Evolutionary conservation across 2,329 filamentous ascomycete species (phyloP), one percentile per base, ranked within the genome.

Genomic region (Trichoderma koningiopsis): DNA sequence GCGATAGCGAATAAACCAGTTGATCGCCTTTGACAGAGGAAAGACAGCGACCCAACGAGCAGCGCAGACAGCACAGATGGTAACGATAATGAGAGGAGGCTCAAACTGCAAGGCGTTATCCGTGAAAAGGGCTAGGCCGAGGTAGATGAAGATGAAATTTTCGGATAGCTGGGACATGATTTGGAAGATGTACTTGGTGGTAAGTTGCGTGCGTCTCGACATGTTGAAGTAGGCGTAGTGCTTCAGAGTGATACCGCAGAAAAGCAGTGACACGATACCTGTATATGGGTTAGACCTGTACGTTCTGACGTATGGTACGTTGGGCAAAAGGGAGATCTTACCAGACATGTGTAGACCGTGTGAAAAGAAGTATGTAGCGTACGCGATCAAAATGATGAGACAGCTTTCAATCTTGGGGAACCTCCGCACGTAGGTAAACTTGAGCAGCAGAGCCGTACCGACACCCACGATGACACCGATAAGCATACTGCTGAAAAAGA

Each of bases 181-280:
- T 79, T 97, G 93, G 83, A 99, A 99, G 69, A 97, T 87, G 81
- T 97, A 99, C 80, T 99, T 99, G 64, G 96, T 99, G 19, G 96
- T 97, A 72, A 99, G 89, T 79, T 99, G 96, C 1, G 96, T 98
- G 71, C 96, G 91, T 60, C 96, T 90, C 35, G 96, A 99, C 96
- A 99, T 99, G 83, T 99, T 99, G 86, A 98, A 97, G 82, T 99
- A 99, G 72, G 96, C 96, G 77, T 99, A 99, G 79, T 99, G 96
- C 81, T 99, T 99, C 72, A 99, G 85, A 13, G 96, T 98, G 74
- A 99, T 99, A 68, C 96, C 96, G 80, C 96, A 99, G 84, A 99
- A 99, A 1, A 99, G 85, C 70, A 99, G 85, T 29, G 96, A 97
- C 73, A 99, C 96, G 76, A 99, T 99, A 74, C 94, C 93, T 96